Conservation (phyloP, 352 stramenopile genomes). For the Globisporangium viniferum region DNA sequence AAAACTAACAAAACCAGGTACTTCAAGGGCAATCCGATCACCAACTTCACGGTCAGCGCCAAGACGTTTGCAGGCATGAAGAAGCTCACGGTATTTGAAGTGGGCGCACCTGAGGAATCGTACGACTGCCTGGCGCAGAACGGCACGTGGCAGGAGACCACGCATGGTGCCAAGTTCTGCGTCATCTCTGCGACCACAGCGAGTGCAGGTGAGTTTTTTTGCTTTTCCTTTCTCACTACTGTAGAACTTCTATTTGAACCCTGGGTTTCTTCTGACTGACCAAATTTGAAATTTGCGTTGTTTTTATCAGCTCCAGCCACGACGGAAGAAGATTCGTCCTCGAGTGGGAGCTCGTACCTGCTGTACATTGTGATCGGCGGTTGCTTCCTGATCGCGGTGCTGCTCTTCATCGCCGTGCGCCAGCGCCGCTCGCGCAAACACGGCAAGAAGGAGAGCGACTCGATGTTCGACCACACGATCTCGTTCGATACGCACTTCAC, state of each 20-base stretch:
- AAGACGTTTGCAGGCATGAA: slow-evolving; percentile 37
- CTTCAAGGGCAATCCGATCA: slow-evolving; percentile 37
- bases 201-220: not conserved
- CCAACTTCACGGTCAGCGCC: slow-evolving; percentile 43
- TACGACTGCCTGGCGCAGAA: slow-evolving; percentile 35
- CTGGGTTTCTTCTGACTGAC: not conserved
- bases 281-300: not conserved
- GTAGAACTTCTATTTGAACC: not conserved
- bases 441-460: slow-evolving; percentile 38
- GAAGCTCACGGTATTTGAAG: slow-evolving; percentile 41
- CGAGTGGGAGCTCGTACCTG: slow-evolving; percentile 37
- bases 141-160: slow-evolving; percentile 31
- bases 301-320: slow-evolving; percentile 6
- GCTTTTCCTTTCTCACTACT: not conserved
- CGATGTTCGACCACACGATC: slow-evolving; percentile 49
- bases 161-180: slow-evolving; percentile 37
- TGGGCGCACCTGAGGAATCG: slow-evolving; percentile 25
- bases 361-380: slow-evolving; percentile 38
- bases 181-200: slow-evolving; percentile 25
- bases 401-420: slow-evolving; percentile 45
- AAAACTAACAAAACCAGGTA: slow-evolving; percentile 23
- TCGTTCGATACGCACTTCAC: slow-evolving; percentile 59
- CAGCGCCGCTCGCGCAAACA: slow-evolving; percentile 33
- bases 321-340: slow-evolving; percentile 20
- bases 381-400: slow-evolving; percentile 41